Evolutionary conservation across 2,329 filamentous ascomycete genomes (phyloP), one percentile per base, ranked within the genome.

Genomic region (Atkinsonella texensis): DNA sequence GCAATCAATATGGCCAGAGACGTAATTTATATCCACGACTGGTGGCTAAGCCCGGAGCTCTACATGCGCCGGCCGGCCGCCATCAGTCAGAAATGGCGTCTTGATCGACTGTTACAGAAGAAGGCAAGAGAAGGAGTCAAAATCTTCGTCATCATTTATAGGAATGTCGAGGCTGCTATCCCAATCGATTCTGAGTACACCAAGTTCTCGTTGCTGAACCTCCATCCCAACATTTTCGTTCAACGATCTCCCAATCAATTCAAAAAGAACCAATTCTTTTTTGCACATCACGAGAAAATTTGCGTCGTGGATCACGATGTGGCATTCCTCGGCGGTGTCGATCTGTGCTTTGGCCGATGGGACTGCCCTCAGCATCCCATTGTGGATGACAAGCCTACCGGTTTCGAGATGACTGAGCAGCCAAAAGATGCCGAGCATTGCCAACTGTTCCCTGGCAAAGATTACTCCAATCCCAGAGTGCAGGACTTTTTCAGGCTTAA

Each of bases 191-290:
- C 91, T 1, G 90, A 96, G 67, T 95, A 97, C 67, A 96, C 93
- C 52, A 98, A 98, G 62, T 95, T 90, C 68, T 95, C 90, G 1
- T 77, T 98, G 53, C 80, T 98, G 46, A 95, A 97, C 63, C 76
- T 98, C 8, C 91, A 97, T 60, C 89, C 89, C 18, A 98, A 98
- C 65, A 84, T 98, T 56, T 95, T 95, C 60, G 89, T 98, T 13
- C 89, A 97, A 64, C 78, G 93, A 61, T 97, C 93, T 3, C 93
- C 93, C 0, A 96, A 98, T 60, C 93, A 98, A 68, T 90, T 97
- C 69, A 87, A 95, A 63, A 95, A 98, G 70, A 97, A 97, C 62
- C 95, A 95, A 45, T 98, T 98, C 72, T 98, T 98, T 74, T 98
- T 94, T 76, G 93, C 93, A 1, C 93, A 98, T 64, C 93, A 98